Percentiles rank a stretch among this genome's conserved stretches.
phyloP scores from a whole-genome alignment of 129 eudicot genomes.

The Lonicera japonica region DNA sequence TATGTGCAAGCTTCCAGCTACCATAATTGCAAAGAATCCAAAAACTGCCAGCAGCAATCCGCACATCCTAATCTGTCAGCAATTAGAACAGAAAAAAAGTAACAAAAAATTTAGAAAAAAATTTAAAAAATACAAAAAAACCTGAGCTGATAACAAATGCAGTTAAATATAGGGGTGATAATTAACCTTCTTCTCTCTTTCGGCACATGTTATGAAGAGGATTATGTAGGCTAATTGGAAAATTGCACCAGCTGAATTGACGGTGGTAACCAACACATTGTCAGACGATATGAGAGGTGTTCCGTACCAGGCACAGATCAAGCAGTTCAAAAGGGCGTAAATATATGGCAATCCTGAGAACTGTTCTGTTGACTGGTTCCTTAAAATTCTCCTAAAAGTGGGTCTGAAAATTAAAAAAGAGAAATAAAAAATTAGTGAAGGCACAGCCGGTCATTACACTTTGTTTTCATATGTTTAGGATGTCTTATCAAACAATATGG shows the following conservation, averaged over 20 bases:
- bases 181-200: slow-evolving; percentile 52
- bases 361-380: slow-evolving; percentile 67
- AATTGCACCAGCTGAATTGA: slow-evolving; percentile 77
- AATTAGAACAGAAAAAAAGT: slow-evolving; percentile 4
- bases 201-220: slow-evolving; percentile 56
- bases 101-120: neutral
- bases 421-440: neutral
- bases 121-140: neutral
- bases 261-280: slow-evolving; percentile 66
- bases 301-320: slow-evolving; percentile 88
- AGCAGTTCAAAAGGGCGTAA: slow-evolving; percentile 80
- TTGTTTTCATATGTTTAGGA: neutral
- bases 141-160: neutral
- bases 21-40: slow-evolving; percentile 49
- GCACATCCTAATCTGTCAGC: slow-evolving; percentile 51
- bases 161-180: slow-evolving; percentile 2
- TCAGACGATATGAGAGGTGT: slow-evolving; percentile 60
- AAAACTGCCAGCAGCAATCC: slow-evolving; percentile 55
- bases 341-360: slow-evolving; percentile 77
- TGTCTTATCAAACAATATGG: neutral
- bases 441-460: neutral
- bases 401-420: slow-evolving; percentile 40
- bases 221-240: slow-evolving; percentile 55
- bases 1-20: slow-evolving; percentile 49
- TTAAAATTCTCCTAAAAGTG: slow-evolving; percentile 65